phyloP scores from a whole-genome alignment of 2,329 filamentous ascomycete species.

The Penicillium sp. region DNA sequence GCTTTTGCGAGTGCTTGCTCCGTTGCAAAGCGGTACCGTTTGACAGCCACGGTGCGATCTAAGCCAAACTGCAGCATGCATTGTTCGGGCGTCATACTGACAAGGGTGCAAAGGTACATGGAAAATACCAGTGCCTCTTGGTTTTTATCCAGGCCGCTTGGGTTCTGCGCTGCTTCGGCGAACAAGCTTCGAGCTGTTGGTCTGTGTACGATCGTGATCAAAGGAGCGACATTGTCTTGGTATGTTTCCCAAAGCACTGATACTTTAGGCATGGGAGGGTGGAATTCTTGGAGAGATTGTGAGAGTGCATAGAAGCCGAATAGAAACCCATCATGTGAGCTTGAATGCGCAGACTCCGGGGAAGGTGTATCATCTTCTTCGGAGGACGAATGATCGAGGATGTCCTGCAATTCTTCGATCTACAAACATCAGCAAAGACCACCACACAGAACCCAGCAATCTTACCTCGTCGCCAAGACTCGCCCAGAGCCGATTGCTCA shows the following conservation, averaged over 20 bases:
- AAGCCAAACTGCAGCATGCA: constrained; percentile 52
- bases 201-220: constrained; percentile 62
- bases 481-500: constrained; percentile 65
- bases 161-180: constrained; percentile 51
- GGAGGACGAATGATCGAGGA: constrained; percentile 59
- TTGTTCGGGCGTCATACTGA: constrained; percentile 43
- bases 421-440: constrained; percentile 26
- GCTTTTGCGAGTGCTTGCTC: constrained; percentile 66
- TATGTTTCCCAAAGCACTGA: constrained; percentile 59
- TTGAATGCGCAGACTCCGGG: constrained; percentile 43
- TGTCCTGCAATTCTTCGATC: constrained; percentile 64
- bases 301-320: constrained; percentile 62
- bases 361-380: constrained; percentile 58
- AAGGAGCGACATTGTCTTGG: constrained; percentile 62
- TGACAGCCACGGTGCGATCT: constrained; percentile 52
- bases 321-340: constrained; percentile 60
- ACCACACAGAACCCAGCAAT: not conserved
- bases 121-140: constrained; percentile 62
- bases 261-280: constrained; percentile 56
- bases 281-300: constrained; percentile 58
- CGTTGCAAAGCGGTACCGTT: constrained; percentile 62
- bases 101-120: constrained; percentile 61
- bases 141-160: constrained; percentile 54
- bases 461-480: constrained; percentile 61
- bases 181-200: constrained; percentile 57